Evolutionary conservation across 2,329 filamentous ascomycete species (phyloP), one percentile per base, ranked within the genome.

Genomic region (Penicillium sp.): DNA sequence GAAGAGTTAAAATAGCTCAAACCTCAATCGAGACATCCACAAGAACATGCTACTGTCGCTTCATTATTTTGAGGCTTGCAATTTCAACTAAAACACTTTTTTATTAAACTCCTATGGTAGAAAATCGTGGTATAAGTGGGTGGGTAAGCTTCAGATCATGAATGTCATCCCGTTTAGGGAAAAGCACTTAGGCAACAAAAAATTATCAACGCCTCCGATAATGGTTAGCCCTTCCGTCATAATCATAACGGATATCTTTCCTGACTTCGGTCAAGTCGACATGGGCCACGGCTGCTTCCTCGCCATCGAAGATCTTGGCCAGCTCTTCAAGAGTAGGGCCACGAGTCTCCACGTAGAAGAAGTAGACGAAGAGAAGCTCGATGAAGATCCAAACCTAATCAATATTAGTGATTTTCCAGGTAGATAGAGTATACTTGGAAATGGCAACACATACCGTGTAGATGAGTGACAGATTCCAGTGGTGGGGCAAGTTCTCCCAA

Each of bases 311-410:
- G 71, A 90, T 89, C 67, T 84, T 83, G 49, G 87, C 85, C 61
- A 89, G 83, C 70, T 89, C 87, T 71, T 90, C 88, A 0, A 91
- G 84, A 2, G 87, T 90, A 0, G 87, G 86, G 3, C 88, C 87
- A 68, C 85, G 86, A 18, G 88, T 91, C 77, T 91, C 88, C 56
- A 88, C 82, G 14, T 65, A 59, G 66, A 69, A 64, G 61, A 72
- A 70, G 55, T 70, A 72, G 60, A 75, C 65, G 55, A 75, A 61
- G 59, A 73, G 33, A 58, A 75, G 55, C 59, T 72, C 41, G 60
- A 75, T 36, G 65, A 75, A 69, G 16, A 70, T 67, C 55, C 68
- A 68, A 14, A 75, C 74, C 75, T 74, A 80, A 78, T 22, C 5
- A n/a, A 37, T 7, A 31, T 43, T n/a, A 54, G 50, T 41, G 5